Base-by-base conservation (phyloP, 169 alveolate species). In the Cyclospora cayetanensis region DNA sequence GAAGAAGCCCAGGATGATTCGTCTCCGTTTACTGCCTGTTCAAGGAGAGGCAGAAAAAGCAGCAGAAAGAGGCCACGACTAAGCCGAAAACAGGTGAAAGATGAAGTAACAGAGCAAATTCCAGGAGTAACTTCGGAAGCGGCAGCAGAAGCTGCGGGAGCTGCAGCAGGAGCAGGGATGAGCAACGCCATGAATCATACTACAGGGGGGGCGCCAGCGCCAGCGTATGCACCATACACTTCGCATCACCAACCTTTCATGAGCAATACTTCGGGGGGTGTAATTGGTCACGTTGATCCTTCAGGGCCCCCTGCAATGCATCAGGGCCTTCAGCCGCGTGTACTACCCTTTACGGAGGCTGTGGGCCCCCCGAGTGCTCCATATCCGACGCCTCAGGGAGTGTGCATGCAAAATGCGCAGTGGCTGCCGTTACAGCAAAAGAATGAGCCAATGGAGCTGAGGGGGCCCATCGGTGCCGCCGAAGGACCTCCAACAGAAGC, bases 401-500 rank as follows among this genome's bases (percentile, higher is more conserved):
- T 63, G 42, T 55, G 5, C 68, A 1, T 63, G 5, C 31, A 63
- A 20, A 39, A 2, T 9, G 42, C 31, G 74, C 74, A 27, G 74
- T 39, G 25, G 74, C 74, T 5, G 27, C 70, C 3, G 20, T 9
- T 5, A 25, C 70, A 5, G 70, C 70, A 5, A 31, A 25, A 5
- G 70, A 25, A 5, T 25, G 35, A 27, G 35, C 74, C 31, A 39
- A 12, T 22, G 74, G 42, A 27, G 74, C 74, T 63, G 34, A 15
- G 55, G 55, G 55, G 22, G 22, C 55, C 55, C 55, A 15, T 7
- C 22, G 55, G 55, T 15, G 22, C 80, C 37, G 46, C 52, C 22
- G 80, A 31, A 46, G 80, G 80, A 46, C 80, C 80, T 46, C 80
- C 80, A n/a, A 68, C 46, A 22, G 80, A 68, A 68, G 80, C 80